phyloP scores from a whole-genome alignment of 495 filamentous ascomycete genomes.

The Aspergillus olivimuriae region DNA sequence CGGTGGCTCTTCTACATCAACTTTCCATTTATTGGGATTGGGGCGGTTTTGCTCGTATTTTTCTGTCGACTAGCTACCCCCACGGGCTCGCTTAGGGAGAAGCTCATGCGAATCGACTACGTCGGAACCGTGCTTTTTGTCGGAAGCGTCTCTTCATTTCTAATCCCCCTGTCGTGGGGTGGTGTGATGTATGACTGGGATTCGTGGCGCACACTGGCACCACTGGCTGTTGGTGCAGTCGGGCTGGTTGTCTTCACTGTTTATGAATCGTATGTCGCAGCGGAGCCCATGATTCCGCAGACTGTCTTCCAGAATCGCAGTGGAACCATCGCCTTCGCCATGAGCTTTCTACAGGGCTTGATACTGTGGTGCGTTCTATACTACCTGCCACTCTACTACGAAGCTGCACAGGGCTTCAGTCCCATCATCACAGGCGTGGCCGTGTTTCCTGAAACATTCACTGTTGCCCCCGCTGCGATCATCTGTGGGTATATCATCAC shows the following conservation, averaged over 20 bases:
- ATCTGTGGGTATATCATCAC: conserved; percentile 39
- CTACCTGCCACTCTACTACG: conserved; percentile 45
- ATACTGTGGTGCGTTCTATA: conserved; percentile 43
- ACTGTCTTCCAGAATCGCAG: conserved; percentile 45
- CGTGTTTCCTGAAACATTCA: conserved; percentile 47
- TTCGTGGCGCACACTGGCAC: conserved; percentile 43
- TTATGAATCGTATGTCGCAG: conserved; percentile 19
- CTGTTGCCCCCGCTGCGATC: conserved; percentile 44
- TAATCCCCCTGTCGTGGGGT: conserved; percentile 51
- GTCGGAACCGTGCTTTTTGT: conserved; percentile 48
- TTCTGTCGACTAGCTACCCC: conserved; percentile 29
- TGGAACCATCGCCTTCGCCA: conserved; percentile 35
- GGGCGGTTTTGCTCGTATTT: conserved; percentile 43
- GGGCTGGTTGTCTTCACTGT: conserved; percentile 14
- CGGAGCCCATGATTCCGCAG: conserved; percentile 43
- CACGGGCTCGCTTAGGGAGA: conserved; percentile 15
- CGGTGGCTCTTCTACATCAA: conserved; percentile 67
- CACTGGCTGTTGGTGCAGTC: conserved; percentile 13
- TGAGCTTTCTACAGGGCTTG: conserved; percentile 43
- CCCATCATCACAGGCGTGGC: conserved; percentile 43
- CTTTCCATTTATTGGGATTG: conserved; percentile 45
- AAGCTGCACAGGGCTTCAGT: conserved; percentile 44
- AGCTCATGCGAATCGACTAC: conserved; percentile 47
- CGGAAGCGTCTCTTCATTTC: conserved; percentile 33
- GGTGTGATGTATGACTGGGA: conserved; percentile 49